Conservation (phyloP, 1,284 basidiomycete species). For the Leucoagaricus sp. region DNA sequence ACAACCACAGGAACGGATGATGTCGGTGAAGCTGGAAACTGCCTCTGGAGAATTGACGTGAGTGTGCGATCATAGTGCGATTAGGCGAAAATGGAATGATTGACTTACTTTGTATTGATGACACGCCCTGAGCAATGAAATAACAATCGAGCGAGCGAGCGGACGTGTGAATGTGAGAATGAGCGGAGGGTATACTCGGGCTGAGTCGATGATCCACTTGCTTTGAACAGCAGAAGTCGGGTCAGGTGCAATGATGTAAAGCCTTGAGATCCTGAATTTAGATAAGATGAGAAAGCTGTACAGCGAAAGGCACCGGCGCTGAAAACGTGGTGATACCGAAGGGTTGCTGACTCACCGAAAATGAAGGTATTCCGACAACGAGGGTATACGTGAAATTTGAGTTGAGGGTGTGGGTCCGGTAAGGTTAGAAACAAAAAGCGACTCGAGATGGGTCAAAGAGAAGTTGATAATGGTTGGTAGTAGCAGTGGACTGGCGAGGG, state of each 20-base stretch:
- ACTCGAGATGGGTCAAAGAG: background rate
- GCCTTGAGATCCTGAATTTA: background rate
- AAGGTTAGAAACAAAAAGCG: background rate
- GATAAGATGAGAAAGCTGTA: conserved; percentile 7
- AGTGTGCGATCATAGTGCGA: background rate
- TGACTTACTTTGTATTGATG: background rate
- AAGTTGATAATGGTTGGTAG: background rate
- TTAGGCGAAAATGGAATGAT: background rate
- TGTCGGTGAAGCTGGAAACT: background rate
- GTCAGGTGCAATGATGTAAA: background rate
- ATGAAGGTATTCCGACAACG: background rate
- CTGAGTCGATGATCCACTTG: conserved; percentile 1
- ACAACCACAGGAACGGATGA: background rate
- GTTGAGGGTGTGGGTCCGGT: background rate
- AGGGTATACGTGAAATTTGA: background rate
- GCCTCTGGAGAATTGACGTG: background rate
- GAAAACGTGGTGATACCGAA: background rate
- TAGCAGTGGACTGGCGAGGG: background rate
- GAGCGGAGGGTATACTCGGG: background rate
- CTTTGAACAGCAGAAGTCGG: background rate
- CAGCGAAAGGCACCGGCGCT: background rate
- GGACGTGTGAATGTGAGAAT: background rate
- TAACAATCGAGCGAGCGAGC: background rate
- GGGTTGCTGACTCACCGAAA: background rate
- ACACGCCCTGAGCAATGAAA: background rate